Evolutionary conservation across 2,329 filamentous ascomycete genomes (phyloP).

Genomic region (Penicillium psychrosexuale): DNA sequence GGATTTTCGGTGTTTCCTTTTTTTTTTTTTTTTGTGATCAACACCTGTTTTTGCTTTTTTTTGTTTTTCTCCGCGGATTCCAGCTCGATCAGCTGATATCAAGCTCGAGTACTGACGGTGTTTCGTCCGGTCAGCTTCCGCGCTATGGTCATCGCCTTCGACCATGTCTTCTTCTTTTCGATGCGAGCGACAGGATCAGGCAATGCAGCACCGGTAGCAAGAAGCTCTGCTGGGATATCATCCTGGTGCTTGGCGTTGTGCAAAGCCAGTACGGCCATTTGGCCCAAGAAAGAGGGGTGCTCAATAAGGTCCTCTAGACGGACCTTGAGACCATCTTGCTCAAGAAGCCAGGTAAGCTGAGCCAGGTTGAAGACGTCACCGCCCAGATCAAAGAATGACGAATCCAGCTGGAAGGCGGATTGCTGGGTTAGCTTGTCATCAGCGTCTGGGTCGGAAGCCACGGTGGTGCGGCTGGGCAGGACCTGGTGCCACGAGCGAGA

Average conservation of each 20-base stretch:
- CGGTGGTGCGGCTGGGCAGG: slow-evolving; percentile 20
- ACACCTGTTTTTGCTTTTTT: neutral
- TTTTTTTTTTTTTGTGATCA: neutral
- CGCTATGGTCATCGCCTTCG: slow-evolving; percentile 30
- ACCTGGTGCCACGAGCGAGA: slow-evolving; percentile 42
- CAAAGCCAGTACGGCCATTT: slow-evolving; percentile 37
- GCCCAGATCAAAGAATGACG: slow-evolving; percentile 43
- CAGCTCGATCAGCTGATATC: neutral
- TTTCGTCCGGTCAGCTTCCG: slow-evolving; percentile 28
- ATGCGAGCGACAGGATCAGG: slow-evolving; percentile 8
- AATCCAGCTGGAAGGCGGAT: slow-evolving; percentile 36
- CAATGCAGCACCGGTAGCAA: slow-evolving; percentile 13
- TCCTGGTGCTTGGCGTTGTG: slow-evolving; percentile 27
- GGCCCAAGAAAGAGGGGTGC: slow-evolving; percentile 42
- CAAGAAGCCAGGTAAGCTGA: slow-evolving; percentile 41
- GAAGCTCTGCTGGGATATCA: slow-evolving; percentile 8
- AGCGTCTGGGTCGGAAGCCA: slow-evolving; percentile 11
- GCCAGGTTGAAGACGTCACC: slow-evolving; percentile 44
- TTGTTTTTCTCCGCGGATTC: neutral
- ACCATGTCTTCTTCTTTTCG: slow-evolving; percentile 27
- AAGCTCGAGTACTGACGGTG: slow-evolving; percentile 18
- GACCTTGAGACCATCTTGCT: slow-evolving; percentile 41
- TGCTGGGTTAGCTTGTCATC: slow-evolving; percentile 19
- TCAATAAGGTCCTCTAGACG: slow-evolving; percentile 42
- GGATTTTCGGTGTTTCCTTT: neutral